Percentiles rank a stretch among this genome's conserved stretches.
phyloP scores from a whole-genome alignment of 768 basidiomycete species.

The Mrakia gelida region DNA sequence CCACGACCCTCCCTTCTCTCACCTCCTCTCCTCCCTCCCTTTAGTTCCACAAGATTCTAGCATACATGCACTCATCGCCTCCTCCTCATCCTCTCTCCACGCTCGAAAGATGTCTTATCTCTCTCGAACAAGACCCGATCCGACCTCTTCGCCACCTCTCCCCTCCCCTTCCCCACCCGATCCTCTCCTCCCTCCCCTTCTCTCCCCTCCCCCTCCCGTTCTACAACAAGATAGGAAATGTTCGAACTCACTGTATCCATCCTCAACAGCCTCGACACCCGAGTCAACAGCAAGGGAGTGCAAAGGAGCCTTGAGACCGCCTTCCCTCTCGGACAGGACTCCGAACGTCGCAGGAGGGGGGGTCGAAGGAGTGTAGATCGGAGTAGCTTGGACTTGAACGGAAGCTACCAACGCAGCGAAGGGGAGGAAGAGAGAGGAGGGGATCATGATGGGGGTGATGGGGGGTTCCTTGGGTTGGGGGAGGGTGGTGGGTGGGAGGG shows the following conservation, averaged over 20 bases:
- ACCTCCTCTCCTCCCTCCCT: no score
- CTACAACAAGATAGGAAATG: neutral
- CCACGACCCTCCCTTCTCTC: no score
- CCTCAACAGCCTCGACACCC: constrained; percentile 19
- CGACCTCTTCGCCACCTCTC: no score
- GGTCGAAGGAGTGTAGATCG: neutral
- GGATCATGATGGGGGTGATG: neutral
- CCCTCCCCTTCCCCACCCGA: neutral
- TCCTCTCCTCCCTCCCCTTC: neutral
- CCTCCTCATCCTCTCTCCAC: no score
- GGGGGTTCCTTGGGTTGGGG: no score
- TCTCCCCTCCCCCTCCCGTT: neutral
- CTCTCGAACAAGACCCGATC: no score
- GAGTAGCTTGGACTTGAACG: neutral
- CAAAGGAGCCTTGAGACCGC: constrained; percentile 4
- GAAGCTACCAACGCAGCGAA: neutral
- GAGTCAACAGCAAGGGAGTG: constrained; percentile 14
- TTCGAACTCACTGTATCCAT: constrained; percentile 27
- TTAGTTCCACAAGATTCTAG: no score
- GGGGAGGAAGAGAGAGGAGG: neutral
- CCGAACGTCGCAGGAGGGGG: neutral
- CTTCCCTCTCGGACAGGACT: neutral
- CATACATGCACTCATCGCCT: no score
- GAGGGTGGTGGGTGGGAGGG: no score
- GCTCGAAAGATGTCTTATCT: no score